These are phyloP conservation scores for Quillaja saponaria DNA, from an alignment of 306 rosid species.

Conservation along the genomic window DNA sequence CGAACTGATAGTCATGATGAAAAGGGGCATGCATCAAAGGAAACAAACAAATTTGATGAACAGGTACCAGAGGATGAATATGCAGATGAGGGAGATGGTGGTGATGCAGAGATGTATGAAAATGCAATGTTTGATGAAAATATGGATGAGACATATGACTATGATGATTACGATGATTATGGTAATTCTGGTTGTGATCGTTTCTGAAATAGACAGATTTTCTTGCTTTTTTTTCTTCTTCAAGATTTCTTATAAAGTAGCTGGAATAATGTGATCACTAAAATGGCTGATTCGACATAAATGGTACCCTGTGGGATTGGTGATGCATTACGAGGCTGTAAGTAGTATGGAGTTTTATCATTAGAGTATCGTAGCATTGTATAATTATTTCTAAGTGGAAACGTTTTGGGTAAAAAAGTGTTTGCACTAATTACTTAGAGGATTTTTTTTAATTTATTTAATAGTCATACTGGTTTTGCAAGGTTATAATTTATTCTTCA, in stretches of 20 bases:
- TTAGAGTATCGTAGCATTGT: too few relatives aligned
- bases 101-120: constrained; percentile 13
- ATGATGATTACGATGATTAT: constrained; percentile 26
- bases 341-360: too few relatives aligned
- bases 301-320: constrained; percentile 20
- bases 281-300: constrained; percentile 12
- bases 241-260: too few relatives aligned
- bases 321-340: not conserved
- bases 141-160: constrained; percentile 16
- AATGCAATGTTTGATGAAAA: constrained; percentile 27
- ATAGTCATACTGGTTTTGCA: too few relatives aligned
- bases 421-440: too few relatives aligned
- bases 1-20: constrained; percentile 14
- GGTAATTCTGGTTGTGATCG: constrained; percentile 6
- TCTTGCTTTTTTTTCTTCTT: too few relatives aligned
- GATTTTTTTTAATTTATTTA: too few relatives aligned
- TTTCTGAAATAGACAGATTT: constrained; percentile 11
- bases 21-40: constrained; percentile 20
- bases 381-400: too few relatives aligned
- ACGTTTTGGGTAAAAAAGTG: too few relatives aligned
- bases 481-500: too few relatives aligned
- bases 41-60: constrained; percentile 15
- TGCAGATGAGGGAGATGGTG: constrained; percentile 8
- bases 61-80: constrained; percentile 16
- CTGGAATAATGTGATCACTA: too few relatives aligned